Evolutionary conservation across 495 filamentous ascomycete species (phyloP).

Genomic region (Polyplosphaeria fusca): DNA sequence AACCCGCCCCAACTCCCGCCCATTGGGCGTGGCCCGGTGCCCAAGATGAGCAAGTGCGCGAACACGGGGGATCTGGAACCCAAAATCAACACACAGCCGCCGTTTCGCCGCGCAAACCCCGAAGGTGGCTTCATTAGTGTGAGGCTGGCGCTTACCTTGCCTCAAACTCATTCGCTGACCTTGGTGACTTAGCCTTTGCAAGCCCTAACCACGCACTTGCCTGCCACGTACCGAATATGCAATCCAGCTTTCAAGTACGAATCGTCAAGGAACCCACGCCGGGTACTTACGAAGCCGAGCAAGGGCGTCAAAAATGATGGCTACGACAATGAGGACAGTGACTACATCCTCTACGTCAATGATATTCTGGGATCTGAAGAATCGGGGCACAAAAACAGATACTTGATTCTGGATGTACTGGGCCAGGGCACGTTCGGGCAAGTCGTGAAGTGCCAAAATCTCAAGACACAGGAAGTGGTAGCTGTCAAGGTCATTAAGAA

Average conservation of each 20-base stretch:
- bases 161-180: conserved; percentile 12
- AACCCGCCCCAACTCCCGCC: conserved; percentile 43
- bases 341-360: conserved; percentile 99
- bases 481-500: conserved; percentile 99
- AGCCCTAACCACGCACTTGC: conserved; percentile 90
- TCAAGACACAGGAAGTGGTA: conserved; percentile 97
- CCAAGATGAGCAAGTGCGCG: conserved; percentile 77
- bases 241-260: conserved; percentile 99
- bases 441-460: conserved; percentile 98
- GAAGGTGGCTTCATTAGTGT: conserved; percentile 99
- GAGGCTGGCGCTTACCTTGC: conserved; percentile 43
- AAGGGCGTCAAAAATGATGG: conserved; percentile 99
- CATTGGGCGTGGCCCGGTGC: conserved; percentile 63
- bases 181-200: conserved; percentile 69
- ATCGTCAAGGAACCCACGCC: conserved; percentile 93
- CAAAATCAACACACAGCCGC: conserved; percentile 78
- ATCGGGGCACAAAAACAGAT: conserved; percentile 97
- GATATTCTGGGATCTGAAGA: conserved; percentile 98
- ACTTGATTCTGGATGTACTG: conserved; percentile 95
- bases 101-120: conserved; percentile 89
- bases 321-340: conserved; percentile 98
- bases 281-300: conserved; percentile 98
- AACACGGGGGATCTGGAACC: conserved; percentile 73
- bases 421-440: conserved; percentile 99
- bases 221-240: conserved; percentile 95